Base-by-base conservation (phyloP, 2,329 filamentous ascomycete species). In the Aspergillus pseudotamarii region DNA sequence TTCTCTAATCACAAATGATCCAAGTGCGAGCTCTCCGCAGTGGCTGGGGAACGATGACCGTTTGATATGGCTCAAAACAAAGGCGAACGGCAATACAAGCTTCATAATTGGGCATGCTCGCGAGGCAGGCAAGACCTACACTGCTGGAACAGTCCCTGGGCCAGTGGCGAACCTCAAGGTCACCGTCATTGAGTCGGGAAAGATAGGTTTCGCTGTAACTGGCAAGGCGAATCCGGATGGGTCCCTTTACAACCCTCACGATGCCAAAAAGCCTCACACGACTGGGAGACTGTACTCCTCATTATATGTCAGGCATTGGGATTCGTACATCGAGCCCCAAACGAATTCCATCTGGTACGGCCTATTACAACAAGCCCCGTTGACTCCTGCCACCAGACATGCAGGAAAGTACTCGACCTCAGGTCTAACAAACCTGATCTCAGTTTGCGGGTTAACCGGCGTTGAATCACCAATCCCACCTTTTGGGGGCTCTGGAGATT, bases 291-390 rank as follows among this genome's bases (percentile, higher is more conserved):
- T 85, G 4, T 86, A 85, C 68, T 82, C 82, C 23, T 81, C 78
- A 10, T 75, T 84, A 21, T 85, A 82, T 68, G 83, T 85, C 14
- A 76, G 84, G 41, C 83, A 85, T 66, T 85, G 84, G 84, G 84
- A 85, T 66, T 72, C 78, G 6, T 85, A 82, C 66, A 72, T 83
- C 16, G 78, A 79, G 26, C 79, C 80, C n/a, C 78, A 85, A 69
- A 79, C 77, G 59, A 83, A 83, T 65, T 71, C 82, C 0, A 80
- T 86, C 51, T 85, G 79, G 71, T 82, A 80, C 68, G 83, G 80
- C 28, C 71, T 83, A 43, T 73, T 86, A 19, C 75, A 80, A 65
- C 78, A 75, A 61, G 71, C 76, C 21, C 73, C 79, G 16, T 66
- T 79, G 32, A 72, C 76, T 12, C 75, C 79, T 4, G 73, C 73